A percentile compares a stretch with the other conserved stretches of the same genome.
Conservation (phyloP, 139 green algal genomes). For the Volvox reticuliferus region DNA sequence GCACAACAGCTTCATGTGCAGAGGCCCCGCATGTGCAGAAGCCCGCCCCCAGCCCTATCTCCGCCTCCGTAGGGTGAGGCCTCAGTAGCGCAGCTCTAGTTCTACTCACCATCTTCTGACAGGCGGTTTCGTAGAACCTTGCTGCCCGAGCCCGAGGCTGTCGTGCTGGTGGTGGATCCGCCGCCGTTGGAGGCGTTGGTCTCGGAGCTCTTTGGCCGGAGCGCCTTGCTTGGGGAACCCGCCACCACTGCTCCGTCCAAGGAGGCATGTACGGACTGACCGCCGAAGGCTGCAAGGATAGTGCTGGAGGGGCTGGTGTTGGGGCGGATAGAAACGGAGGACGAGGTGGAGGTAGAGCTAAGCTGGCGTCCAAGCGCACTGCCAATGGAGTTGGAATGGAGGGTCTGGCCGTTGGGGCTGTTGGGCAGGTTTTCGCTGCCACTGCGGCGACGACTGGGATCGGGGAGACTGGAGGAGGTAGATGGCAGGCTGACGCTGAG, state of each 20-base stretch:
- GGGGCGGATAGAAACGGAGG: neutral
- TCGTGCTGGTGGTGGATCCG: neutral
- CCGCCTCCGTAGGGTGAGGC: no score
- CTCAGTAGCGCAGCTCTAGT: no score
- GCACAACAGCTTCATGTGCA: no score
- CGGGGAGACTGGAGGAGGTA: neutral
- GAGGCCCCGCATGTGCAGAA: no score
- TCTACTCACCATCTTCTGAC: slow-evolving; percentile 28
- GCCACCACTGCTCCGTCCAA: neutral
- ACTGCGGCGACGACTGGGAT: neutral
- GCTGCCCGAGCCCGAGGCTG: neutral
- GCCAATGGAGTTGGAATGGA: neutral
- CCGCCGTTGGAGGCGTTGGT: neutral
- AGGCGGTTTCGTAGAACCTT: slow-evolving; percentile 23
- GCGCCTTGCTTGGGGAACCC: slow-evolving; percentile 6
- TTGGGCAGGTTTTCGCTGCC: slow-evolving; percentile 8
- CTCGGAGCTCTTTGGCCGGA: neutral
- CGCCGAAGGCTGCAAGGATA: slow-evolving; percentile 36
- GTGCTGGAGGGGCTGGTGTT: neutral
- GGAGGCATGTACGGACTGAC: slow-evolving; percentile 10
- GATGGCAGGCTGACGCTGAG: neutral
- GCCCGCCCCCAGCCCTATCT: no score
- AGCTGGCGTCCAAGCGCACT: neutral
- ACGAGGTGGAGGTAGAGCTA: slow-evolving; percentile 10
- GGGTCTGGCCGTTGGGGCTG: neutral